Evolutionary conservation across 805 yeast genomes (phyloP).

Genomic region (Crinitomyces ghanaensis): DNA sequence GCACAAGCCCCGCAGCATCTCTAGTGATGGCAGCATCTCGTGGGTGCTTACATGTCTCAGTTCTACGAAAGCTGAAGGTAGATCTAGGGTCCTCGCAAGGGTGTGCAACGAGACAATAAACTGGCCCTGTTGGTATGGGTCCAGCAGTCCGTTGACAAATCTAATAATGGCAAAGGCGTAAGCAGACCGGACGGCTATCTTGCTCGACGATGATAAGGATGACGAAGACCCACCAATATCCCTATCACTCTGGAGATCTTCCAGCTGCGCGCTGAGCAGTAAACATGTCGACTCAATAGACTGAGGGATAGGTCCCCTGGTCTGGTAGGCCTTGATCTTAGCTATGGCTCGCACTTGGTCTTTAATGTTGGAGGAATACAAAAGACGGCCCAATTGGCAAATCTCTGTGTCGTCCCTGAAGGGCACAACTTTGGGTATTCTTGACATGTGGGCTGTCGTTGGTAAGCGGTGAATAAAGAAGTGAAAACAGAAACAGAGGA

Average conservation of each 20-base stretch:
- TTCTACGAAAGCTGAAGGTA: constrained; percentile 82
- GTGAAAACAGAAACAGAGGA: no score
- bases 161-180: constrained; percentile 68
- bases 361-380: constrained; percentile 26
- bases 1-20: constrained; percentile 50
- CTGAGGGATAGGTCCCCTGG: constrained; percentile 61
- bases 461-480: no score
- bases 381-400: constrained; percentile 36
- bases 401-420: constrained; percentile 36
- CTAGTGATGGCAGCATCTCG: constrained; percentile 64
- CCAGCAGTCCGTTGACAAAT: constrained; percentile 85
- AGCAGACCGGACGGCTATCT: constrained; percentile 36
- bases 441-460: constrained; percentile 5
- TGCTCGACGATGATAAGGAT: no score
- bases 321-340: constrained; percentile 40
- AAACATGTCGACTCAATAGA: constrained; percentile 56
- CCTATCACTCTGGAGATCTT: constrained; percentile 31
- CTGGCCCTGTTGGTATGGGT: constrained; percentile 70
- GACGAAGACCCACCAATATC: no score
- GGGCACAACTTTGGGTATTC: constrained; percentile 26
- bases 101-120: constrained; percentile 69
- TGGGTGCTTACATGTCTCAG: constrained; percentile 86
- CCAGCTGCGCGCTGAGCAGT: constrained; percentile 38
- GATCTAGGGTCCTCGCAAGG: constrained; percentile 53
- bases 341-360: constrained; percentile 39